Percentiles rank a stretch among this genome's conserved stretches.
Evolutionary conservation across 2,329 filamentous ascomycete species (phyloP).

Genomic region (Colletotrichum ledebouriae): DNA sequence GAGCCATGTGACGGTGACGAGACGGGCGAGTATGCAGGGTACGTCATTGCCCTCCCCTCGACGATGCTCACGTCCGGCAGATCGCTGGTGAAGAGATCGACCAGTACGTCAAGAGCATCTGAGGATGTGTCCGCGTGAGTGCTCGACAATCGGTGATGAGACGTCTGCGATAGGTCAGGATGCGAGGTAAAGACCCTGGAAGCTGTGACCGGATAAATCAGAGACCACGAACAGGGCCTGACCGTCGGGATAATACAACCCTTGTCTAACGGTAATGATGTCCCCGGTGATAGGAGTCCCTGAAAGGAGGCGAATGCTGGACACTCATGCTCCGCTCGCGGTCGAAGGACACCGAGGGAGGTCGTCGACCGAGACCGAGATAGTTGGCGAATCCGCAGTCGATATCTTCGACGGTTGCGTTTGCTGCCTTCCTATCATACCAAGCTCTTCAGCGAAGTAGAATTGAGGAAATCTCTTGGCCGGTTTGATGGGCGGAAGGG

Average conservation of each 20-base stretch:
- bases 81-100: neutral
- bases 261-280: neutral
- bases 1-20: constrained; percentile 25
- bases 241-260: neutral
- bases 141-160: neutral
- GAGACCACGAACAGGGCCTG: constrained; percentile 28
- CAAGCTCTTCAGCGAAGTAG: neutral
- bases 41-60: constrained; percentile 8
- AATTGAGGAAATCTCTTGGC: neutral
- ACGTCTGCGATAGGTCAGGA: neutral
- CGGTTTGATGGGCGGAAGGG: constrained; percentile 19
- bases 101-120: neutral
- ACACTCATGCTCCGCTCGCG: neutral
- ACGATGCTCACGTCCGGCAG: neutral
- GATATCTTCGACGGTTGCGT: neutral
- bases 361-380: neutral
- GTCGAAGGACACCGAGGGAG: neutral
- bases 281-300: neutral
- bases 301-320: constrained; percentile 9
- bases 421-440: neutral
- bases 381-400: neutral
- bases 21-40: constrained; percentile 2
- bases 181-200: neutral
- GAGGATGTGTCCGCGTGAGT: neutral
- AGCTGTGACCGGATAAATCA: constrained; percentile 26